These are phyloP conservation scores for Termitomyces sp. DNA, from an alignment of 768 basidiomycete genomes.

Conservation along the genomic window DNA sequence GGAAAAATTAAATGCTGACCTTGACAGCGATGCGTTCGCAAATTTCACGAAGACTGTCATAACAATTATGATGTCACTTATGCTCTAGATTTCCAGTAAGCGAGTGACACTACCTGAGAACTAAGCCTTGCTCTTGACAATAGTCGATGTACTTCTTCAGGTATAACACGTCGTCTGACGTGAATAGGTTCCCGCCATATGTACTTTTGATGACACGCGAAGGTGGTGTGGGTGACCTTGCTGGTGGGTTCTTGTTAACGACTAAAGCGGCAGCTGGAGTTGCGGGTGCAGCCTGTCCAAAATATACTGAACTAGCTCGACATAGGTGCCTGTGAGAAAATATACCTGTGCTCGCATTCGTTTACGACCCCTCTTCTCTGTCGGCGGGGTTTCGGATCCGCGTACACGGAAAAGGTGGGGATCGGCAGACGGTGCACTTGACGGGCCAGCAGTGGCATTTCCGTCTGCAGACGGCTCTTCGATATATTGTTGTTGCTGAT, in stretches of 20 bases:
- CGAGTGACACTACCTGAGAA: constrained; percentile 51
- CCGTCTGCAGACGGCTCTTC: constrained; percentile 41
- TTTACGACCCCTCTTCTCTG: constrained; percentile 64
- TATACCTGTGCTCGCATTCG: constrained; percentile 52
- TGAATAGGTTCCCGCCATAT: constrained; percentile 85
- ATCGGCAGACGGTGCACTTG: constrained; percentile 21
- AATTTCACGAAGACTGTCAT: constrained; percentile 65
- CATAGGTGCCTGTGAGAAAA: constrained; percentile 1
- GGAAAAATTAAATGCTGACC: constrained; percentile 29
- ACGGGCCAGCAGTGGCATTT: constrained; percentile 32
- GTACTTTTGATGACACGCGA: constrained; percentile 83
- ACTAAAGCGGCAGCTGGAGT: constrained; percentile 65
- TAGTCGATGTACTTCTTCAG: constrained; percentile 88
- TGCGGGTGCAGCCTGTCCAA: constrained; percentile 50
- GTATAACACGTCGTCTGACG: constrained; percentile 76
- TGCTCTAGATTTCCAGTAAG: not conserved
- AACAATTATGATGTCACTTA: constrained; percentile 1
- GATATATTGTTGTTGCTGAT: constrained; percentile 52
- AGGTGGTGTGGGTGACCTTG: constrained; percentile 81
- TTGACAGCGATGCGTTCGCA: constrained; percentile 85
- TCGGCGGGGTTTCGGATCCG: constrained; percentile 1
- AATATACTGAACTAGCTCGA: not conserved
- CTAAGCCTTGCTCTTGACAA: constrained; percentile 82
- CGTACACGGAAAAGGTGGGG: too few species aligned
- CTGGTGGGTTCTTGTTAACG: constrained; percentile 60